phyloP scores from a whole-genome alignment of 257 asterid species.

The Cinchona pubescens region DNA sequence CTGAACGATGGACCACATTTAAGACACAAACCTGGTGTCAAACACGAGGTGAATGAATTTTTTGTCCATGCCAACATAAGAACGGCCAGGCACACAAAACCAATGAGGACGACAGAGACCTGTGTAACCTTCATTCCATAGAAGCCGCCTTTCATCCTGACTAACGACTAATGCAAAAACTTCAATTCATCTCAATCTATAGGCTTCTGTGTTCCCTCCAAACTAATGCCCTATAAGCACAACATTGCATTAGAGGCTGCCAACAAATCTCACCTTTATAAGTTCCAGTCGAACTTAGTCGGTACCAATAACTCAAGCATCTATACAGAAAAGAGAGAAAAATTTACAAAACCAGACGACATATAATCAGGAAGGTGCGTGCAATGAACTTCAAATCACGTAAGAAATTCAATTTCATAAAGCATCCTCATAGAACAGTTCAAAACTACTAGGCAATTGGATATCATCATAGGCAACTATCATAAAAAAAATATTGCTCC shows the following conservation, averaged over 20 bases:
- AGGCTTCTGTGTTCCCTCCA: background rate
- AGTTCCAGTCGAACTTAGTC: background rate
- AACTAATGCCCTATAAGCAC: conserved; percentile 8
- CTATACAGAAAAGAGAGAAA: background rate
- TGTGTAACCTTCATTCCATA: conserved; percentile 64
- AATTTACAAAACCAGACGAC: background rate
- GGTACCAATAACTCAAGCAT: background rate
- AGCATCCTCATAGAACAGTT: background rate
- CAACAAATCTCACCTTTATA: background rate
- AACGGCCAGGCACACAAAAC: conserved; percentile 62
- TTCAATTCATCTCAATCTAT: conserved; percentile 30
- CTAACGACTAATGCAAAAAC: conserved; percentile 22
- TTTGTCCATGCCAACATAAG: conserved; percentile 67
- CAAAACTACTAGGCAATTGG: background rate
- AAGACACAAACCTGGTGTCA: conserved; percentile 57
- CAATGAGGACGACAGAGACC: conserved; percentile 78
- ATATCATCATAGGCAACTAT: background rate
- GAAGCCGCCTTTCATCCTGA: conserved; percentile 88
- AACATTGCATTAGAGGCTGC: background rate
- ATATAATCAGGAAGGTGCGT: background rate
- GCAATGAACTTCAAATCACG: background rate
- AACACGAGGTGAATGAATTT: conserved; percentile 51
- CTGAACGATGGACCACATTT: background rate
- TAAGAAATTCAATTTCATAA: background rate
- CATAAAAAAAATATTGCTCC: background rate